These are phyloP conservation scores for Citrus unshiu DNA, from an alignment of 345 rosid species.

Conservation along the genomic window DNA sequence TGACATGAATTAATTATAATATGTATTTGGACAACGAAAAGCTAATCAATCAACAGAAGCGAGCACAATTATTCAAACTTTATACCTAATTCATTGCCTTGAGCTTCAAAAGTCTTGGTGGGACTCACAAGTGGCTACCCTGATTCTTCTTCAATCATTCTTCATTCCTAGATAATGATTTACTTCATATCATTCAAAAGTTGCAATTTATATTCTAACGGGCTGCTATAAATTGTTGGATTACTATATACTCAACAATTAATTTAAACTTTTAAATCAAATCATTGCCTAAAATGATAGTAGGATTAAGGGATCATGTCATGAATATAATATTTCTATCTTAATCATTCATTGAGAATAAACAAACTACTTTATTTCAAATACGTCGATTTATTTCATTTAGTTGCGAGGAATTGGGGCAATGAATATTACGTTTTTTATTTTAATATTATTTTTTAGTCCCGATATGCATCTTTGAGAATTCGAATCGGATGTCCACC, in stretches of 20 bases:
- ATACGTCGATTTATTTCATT: too few species aligned
- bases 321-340: too few species aligned
- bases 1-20: background rate
- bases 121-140: constrained; percentile 10
- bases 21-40: constrained; percentile 3
- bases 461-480: too few species aligned
- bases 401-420: too few species aligned
- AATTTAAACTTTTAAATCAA: background rate
- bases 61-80: constrained; percentile 36
- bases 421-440: too few species aligned
- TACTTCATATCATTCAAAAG: background rate
- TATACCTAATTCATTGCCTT: constrained; percentile 38
- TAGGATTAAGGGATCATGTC: too few species aligned
- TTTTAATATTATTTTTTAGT: too few species aligned
- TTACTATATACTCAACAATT: background rate
- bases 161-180: constrained; percentile 19
- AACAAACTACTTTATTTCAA: too few species aligned
- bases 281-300: background rate
- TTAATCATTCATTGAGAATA: too few species aligned
- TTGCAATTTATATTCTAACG: background rate
- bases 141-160: constrained; percentile 27
- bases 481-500: too few species aligned
- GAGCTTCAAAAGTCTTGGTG: constrained; percentile 35
- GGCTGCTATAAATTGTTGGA: background rate
- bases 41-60: constrained; percentile 17